A percentile compares a stretch with the other conserved stretches of the same genome.
Evolutionary conservation across 2,329 filamentous ascomycete genomes (phyloP).

Genomic region (Venturia asperata): DNA sequence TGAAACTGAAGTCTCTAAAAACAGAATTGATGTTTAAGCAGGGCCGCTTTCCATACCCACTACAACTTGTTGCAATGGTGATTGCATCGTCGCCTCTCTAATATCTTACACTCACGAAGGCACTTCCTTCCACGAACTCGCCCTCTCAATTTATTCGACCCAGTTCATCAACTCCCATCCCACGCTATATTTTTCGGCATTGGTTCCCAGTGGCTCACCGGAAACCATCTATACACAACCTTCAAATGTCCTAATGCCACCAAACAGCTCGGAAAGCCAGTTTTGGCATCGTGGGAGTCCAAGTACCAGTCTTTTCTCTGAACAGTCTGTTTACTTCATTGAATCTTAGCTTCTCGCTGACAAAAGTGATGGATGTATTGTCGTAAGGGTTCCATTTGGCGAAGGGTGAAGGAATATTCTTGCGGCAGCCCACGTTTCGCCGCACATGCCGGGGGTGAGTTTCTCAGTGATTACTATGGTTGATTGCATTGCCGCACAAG

Average conservation of each 20-base stretch:
- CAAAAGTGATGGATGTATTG: slow-evolving; percentile 4
- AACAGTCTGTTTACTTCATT: neutral
- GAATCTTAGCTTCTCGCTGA: slow-evolving; percentile 1
- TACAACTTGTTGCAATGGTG: no score
- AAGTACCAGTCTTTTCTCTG: neutral
- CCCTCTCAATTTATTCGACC: slow-evolving; percentile 10
- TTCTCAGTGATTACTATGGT: neutral
- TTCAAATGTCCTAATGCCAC: neutral
- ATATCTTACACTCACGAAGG: no score
- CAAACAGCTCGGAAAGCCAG: neutral
- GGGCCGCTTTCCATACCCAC: no score
- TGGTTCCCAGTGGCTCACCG: neutral
- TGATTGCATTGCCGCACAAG: no score
- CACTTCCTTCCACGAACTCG: neutral
- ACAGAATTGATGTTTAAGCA: no score
- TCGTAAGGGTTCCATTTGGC: neutral
- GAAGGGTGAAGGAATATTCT: neutral
- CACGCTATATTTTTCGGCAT: slow-evolving; percentile 6
- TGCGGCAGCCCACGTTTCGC: neutral
- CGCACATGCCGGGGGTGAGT: neutral
- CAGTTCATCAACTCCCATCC: slow-evolving; percentile 8
- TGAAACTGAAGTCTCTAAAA: no score
- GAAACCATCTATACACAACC: slow-evolving; percentile 12
- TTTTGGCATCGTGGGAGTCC: neutral
- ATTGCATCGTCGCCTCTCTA: no score